Percentiles rank a stretch among this genome's conserved stretches.
Conservation (phyloP, 352 stramenopile species). For the Phytopythium cucurbitacearum region DNA sequence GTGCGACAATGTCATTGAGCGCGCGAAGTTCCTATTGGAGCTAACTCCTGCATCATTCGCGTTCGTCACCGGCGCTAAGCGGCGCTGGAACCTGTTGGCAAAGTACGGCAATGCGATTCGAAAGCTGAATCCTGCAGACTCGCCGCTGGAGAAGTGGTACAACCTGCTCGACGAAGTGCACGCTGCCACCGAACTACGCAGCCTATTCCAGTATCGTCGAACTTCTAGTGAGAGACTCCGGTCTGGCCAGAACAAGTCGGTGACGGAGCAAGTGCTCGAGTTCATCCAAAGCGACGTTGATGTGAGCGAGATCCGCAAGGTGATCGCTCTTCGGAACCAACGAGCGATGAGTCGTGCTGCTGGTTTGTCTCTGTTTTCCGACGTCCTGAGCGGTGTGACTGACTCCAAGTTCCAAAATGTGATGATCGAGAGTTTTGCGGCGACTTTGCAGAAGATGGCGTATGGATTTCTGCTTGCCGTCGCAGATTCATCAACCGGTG, state of each 20-base stretch:
- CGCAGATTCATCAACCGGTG: neutral
- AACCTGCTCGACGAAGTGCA: conserved; percentile 74
- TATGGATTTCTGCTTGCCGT: conserved; percentile 22
- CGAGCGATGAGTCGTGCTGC: conserved; percentile 38
- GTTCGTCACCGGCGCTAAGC: conserved; percentile 64
- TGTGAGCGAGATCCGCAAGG: conserved; percentile 38
- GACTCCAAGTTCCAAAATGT: conserved; percentile 24
- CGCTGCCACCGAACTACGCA: conserved; percentile 65
- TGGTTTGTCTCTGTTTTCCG: conserved; percentile 43
- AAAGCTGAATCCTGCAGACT: conserved; percentile 33
- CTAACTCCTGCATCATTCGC: conserved; percentile 73
- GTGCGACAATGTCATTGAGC: conserved; percentile 67
- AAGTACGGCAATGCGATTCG: conserved; percentile 70
- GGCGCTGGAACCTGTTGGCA: conserved; percentile 60
- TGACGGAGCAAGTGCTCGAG: conserved; percentile 80
- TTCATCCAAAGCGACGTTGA: conserved; percentile 84
- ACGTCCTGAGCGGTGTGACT: conserved; percentile 20
- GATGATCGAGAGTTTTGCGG: conserved; percentile 44
- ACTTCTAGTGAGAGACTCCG: conserved; percentile 67
- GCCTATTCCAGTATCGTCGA: conserved; percentile 67
- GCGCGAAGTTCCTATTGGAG: conserved; percentile 66
- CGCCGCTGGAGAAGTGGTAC: conserved; percentile 75
- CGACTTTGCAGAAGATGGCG: conserved; percentile 36
- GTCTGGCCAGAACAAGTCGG: conserved; percentile 45
- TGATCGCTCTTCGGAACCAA: conserved; percentile 43